Evolutionary conservation across 768 basidiomycete genomes (phyloP).

Genomic region (Naematelia aurantialba): DNA sequence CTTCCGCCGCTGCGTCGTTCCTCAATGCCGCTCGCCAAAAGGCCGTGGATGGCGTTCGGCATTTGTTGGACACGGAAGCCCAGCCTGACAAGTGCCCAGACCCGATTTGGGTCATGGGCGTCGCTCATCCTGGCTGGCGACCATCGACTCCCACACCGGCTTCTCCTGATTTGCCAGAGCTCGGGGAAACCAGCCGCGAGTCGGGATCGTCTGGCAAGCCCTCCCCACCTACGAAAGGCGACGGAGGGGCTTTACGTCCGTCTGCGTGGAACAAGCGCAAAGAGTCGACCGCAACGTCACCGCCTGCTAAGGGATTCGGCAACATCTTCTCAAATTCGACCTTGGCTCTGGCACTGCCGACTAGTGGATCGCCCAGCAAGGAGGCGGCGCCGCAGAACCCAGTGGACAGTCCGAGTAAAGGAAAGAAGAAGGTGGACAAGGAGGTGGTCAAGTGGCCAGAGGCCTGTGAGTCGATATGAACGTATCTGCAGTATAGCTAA

Average conservation of each 20-base stretch:
- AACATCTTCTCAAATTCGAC: constrained; percentile 39
- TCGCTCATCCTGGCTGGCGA: constrained; percentile 56
- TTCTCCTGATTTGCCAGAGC: constrained; percentile 15
- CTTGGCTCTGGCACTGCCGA: constrained; percentile 29
- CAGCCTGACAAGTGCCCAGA: constrained; percentile 75
- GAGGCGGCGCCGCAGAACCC: neutral
- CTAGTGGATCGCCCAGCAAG: constrained; percentile 25
- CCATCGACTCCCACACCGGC: constrained; percentile 26
- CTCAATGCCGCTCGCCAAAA: constrained; percentile 44
- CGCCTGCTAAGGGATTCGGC: constrained; percentile 33
- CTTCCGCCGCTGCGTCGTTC: constrained; percentile 40
- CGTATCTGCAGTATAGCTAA: neutral
- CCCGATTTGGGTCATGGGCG: constrained; percentile 84
- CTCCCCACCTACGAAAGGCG: constrained; percentile 20
- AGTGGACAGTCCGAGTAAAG: constrained; percentile 34
- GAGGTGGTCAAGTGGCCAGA: constrained; percentile 55
- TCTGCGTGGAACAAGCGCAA: constrained; percentile 26
- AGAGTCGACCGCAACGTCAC: constrained; percentile 8
- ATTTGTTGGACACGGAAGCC: constrained; percentile 86
- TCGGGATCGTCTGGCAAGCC: constrained; percentile 22
- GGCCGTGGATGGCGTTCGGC: constrained; percentile 59
- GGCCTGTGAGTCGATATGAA: constrained; percentile 33
- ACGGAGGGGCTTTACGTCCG: constrained; percentile 17
- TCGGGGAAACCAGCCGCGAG: constrained; percentile 6
- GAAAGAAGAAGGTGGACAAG: constrained; percentile 40